A percentile compares a stretch with the other conserved stretches of the same genome.
These are phyloP conservation scores for Trichomonas gallinae DNA, from an alignment of 208 protist genomes.

Conservation along the genomic window DNA sequence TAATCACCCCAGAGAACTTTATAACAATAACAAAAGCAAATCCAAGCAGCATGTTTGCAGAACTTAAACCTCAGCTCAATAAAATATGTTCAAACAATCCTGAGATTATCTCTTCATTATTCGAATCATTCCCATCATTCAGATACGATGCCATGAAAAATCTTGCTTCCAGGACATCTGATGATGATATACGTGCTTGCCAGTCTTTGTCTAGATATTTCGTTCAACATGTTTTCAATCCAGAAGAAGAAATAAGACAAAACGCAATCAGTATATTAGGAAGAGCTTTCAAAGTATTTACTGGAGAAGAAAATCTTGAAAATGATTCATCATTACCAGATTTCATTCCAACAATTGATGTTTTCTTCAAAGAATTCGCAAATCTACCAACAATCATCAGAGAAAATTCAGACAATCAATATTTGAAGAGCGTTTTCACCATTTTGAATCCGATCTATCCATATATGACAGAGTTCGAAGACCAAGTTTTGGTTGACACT, in stretches of 20 bases:
- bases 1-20: too few species aligned
- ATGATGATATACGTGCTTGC: not conserved
- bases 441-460: not conserved
- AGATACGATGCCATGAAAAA: not conserved
- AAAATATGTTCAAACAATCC: not conserved
- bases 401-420: not conserved
- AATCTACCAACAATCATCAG: not conserved
- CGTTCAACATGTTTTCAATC: not conserved
- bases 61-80: not conserved
- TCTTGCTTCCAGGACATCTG: not conserved
- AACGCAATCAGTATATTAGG: not conserved
- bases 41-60: not conserved
- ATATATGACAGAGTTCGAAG: not conserved
- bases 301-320: not conserved
- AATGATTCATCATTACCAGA: not conserved
- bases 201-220: not conserved
- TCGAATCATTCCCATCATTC: not conserved
- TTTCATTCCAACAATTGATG: not conserved
- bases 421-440: not conserved
- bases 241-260: not conserved
- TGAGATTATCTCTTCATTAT: not conserved
- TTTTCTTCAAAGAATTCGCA: not conserved
- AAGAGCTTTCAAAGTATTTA: not conserved
- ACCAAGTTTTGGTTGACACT: not conserved
- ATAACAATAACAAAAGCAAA: not conserved